A percentile compares a stretch with the other conserved stretches of the same genome.
Evolutionary conservation across 257 asterid genomes (phyloP).

Genomic region (Solanum megistacrolobum): DNA sequence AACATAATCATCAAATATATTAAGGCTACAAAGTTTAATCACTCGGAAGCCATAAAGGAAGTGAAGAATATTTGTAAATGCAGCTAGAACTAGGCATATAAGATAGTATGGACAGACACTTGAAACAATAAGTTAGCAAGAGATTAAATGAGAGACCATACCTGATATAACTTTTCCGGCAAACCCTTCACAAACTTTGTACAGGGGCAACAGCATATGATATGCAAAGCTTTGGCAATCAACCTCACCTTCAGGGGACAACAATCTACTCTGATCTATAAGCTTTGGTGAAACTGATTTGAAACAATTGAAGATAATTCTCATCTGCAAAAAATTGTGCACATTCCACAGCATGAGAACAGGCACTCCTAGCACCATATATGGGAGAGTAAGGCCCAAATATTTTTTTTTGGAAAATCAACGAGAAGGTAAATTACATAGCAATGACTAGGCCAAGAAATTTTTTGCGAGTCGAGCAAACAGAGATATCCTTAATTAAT

Average conservation of each 20-base stretch:
- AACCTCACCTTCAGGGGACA: constrained; percentile 21
- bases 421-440: background rate
- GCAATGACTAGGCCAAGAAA: background rate
- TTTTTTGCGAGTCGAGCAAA: background rate
- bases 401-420: background rate
- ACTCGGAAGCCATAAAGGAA: background rate
- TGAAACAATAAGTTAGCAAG: background rate
- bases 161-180: constrained; percentile 78
- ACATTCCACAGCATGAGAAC: background rate
- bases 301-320: constrained; percentile 59
- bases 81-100: background rate
- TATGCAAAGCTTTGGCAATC: constrained; percentile 44
- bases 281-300: constrained; percentile 55
- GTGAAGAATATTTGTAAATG: background rate
- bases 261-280: constrained; percentile 15
- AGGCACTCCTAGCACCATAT: background rate
- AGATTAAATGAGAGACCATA: constrained; percentile 5
- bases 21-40: background rate
- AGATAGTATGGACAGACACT: background rate
- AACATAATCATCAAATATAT: background rate
- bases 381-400: background rate
- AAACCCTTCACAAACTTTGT: constrained; percentile 68
- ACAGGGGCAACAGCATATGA: constrained; percentile 66
- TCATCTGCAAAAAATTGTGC: constrained; percentile 47
- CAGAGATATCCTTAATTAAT: background rate